A percentile compares a stretch with the other conserved stretches of the same genome.
Evolutionary conservation across 2,329 filamentous ascomycete species (phyloP).

Genomic region (Chalaropsis thielavioides): DNA sequence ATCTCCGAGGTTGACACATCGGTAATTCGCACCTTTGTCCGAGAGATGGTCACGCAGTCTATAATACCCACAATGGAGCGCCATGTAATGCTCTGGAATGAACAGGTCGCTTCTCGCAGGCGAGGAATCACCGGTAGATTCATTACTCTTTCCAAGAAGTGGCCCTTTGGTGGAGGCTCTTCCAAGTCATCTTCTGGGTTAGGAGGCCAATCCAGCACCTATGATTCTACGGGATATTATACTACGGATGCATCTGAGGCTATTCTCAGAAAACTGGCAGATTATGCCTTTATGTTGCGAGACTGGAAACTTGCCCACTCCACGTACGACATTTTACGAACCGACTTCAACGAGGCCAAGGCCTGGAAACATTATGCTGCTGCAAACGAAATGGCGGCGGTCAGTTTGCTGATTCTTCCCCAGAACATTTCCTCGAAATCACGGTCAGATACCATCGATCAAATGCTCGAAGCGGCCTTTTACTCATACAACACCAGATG

Average conservation of each 20-base stretch:
- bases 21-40: slow-evolving; percentile 74
- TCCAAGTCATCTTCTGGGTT: slow-evolving; percentile 35
- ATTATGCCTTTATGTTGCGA: slow-evolving; percentile 92
- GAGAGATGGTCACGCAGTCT: slow-evolving; percentile 90
- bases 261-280: slow-evolving; percentile 80
- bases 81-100: slow-evolving; percentile 83
- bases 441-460: slow-evolving; percentile 66
- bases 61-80: slow-evolving; percentile 95
- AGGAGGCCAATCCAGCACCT: slow-evolving; percentile 26
- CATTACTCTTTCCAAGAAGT: slow-evolving; percentile 83
- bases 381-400: slow-evolving; percentile 84
- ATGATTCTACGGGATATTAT: slow-evolving; percentile 72
- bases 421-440: slow-evolving; percentile 58
- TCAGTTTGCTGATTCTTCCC: slow-evolving; percentile 67
- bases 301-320: slow-evolving; percentile 89
- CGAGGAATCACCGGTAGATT: slow-evolving; percentile 85
- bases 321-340: slow-evolving; percentile 77
- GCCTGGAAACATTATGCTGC: slow-evolving; percentile 93
- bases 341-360: slow-evolving; percentile 88
- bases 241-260: slow-evolving; percentile 72
- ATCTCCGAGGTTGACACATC: slow-evolving; percentile 88
- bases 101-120: slow-evolving; percentile 82
- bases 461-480: slow-evolving; percentile 75
- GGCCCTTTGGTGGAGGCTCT: slow-evolving; percentile 62
- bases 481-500: slow-evolving; percentile 89